A percentile compares a stretch with the other conserved stretches of the same genome.
Conservation (phyloP, 2,329 filamentous ascomycete genomes). For the Pseudocercospora cruenta region DNA sequence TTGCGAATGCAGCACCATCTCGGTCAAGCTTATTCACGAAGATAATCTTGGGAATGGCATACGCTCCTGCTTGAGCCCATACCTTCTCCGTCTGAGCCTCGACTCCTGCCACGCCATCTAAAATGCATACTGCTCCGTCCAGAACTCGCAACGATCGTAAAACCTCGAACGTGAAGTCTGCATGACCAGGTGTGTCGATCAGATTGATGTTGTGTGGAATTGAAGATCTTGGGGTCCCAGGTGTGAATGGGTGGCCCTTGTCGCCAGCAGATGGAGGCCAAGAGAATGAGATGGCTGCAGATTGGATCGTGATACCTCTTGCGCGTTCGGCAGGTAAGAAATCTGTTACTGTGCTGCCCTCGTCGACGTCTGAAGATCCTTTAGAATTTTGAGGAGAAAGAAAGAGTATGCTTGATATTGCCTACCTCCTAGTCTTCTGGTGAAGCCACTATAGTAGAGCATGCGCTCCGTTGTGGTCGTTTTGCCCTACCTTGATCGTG, state of each 20-base stretch:
- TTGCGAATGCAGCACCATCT: slow-evolving; percentile 78
- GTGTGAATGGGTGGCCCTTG: slow-evolving; percentile 32
- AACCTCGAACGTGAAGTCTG: slow-evolving; percentile 97
- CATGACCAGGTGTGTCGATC: slow-evolving; percentile 95
- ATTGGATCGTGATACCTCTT: slow-evolving; percentile 95
- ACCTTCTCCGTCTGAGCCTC: slow-evolving; percentile 97
- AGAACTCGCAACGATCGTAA: slow-evolving; percentile 85
- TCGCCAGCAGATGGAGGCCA: slow-evolving; percentile 69
- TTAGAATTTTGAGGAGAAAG: slow-evolving; percentile 8
- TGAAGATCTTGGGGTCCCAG: slow-evolving; percentile 51
- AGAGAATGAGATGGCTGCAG: slow-evolving; percentile 90
- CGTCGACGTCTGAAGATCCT: slow-evolving; percentile 72
- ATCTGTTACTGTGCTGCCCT: slow-evolving; percentile 95
- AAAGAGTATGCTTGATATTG: background rate
- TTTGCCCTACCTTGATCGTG: slow-evolving; percentile 67
- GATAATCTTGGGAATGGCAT: slow-evolving; percentile 79
- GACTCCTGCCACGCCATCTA: slow-evolving; percentile 89
- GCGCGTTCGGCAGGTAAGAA: slow-evolving; percentile 91
- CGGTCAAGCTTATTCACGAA: slow-evolving; percentile 87
- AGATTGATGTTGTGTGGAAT: slow-evolving; percentile 76
- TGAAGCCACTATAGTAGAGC: slow-evolving; percentile 94
- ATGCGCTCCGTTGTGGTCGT: slow-evolving; percentile 98
- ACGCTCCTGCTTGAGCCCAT: slow-evolving; percentile 86
- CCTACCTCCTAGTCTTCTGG: slow-evolving; percentile 75
- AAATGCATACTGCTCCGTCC: slow-evolving; percentile 88